Percentiles rank a stretch among this genome's conserved stretches.
Conservation (phyloP, 768 basidiomycete genomes). For the Amanita phalloides region DNA sequence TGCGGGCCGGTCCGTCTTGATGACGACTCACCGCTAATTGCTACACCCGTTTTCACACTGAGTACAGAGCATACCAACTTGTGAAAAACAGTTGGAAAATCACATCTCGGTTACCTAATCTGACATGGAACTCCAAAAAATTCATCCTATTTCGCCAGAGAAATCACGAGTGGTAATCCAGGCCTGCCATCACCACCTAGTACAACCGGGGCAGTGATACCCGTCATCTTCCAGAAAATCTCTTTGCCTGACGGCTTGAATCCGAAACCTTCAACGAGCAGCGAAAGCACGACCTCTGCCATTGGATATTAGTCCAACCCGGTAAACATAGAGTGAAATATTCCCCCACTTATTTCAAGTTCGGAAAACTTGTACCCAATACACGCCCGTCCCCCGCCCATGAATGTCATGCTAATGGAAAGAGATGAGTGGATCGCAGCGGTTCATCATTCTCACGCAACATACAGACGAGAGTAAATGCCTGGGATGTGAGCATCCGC, state of each 20-base stretch:
- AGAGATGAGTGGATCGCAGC: constrained; percentile 16
- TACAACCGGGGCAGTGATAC: constrained; percentile 1
- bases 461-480: constrained; percentile 20
- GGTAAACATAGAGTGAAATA: not conserved
- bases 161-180: constrained; percentile 1
- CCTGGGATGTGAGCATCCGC: constrained; percentile 19
- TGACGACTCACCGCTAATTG: no score
- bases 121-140: no score
- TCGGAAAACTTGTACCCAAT: constrained; percentile 28
- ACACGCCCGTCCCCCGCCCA: constrained; percentile 22
- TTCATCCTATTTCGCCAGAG: not conserved
- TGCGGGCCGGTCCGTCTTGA: no score
- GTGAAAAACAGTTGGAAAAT: no score
- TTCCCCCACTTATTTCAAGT: constrained; percentile 24
- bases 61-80: no score
- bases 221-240: constrained; percentile 4
- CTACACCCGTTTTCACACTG: no score
- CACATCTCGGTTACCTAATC: no score
- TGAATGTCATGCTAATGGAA: constrained; percentile 20
- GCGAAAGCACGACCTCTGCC: constrained; percentile 14
- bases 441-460: constrained; percentile 5
- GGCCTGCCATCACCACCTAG: not conserved
- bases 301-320: not conserved
- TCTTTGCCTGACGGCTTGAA: constrained; percentile 5
- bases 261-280: constrained; percentile 10